phyloP scores from a whole-genome alignment of 2,329 filamentous ascomycete genomes.

The Orbilia javanica region DNA sequence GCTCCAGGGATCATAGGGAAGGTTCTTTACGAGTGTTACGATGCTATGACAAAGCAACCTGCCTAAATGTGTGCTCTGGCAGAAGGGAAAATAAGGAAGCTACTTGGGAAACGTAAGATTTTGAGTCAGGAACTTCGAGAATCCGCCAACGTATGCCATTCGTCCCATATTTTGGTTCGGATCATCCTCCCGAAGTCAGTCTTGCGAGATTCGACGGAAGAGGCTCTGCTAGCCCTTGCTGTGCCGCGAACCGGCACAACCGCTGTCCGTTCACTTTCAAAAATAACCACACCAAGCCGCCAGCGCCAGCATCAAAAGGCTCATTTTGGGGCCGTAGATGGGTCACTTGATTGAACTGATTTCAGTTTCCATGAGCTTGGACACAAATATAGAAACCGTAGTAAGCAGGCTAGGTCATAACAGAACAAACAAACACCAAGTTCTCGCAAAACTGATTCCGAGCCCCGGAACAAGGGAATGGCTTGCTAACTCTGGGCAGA shows the following conservation, averaged over 20 bases:
- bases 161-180: slow-evolving; percentile 8
- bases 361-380: neutral
- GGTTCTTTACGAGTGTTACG: neutral
- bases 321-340: neutral
- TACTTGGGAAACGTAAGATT: neutral
- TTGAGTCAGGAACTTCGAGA: neutral
- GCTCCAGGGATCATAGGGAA: neutral
- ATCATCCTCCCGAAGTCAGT: slow-evolving; percentile 1
- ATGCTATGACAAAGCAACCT: slow-evolving; percentile 16
- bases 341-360: slow-evolving; percentile 3
- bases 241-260: slow-evolving; percentile 16
- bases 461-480: neutral
- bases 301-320: neutral
- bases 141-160: neutral
- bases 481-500: slow-evolving; percentile 19
- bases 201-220: slow-evolving; percentile 5
- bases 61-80: neutral
- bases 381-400: slow-evolving; percentile 36
- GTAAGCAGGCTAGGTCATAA: neutral
- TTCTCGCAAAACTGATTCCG: slow-evolving; percentile 13
- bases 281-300: slow-evolving; percentile 29
- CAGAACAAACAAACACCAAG: neutral
- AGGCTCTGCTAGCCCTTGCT: slow-evolving; percentile 44
- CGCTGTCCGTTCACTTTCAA: slow-evolving; percentile 24
- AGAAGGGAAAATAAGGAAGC: neutral